Evolutionary conservation across 176 grass and related monocot species (phyloP).

Genomic region (Eleusine indica): DNA sequence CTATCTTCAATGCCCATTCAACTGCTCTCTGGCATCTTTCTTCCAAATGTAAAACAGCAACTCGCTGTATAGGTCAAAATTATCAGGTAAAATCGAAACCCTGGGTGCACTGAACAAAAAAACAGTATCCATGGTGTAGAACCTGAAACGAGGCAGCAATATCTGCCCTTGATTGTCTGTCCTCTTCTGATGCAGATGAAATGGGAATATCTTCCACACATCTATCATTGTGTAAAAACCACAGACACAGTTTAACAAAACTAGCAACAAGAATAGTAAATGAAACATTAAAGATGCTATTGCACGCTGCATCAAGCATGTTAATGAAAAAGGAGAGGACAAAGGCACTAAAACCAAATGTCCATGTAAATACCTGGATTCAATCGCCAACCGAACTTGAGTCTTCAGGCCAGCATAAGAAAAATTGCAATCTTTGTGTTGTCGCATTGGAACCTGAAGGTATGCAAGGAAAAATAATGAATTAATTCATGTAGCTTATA

Average conservation of each 20-base stretch:
- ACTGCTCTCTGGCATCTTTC: slow-evolving; percentile 94
- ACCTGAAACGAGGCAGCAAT: slow-evolving; percentile 99
- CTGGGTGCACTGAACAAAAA: neutral
- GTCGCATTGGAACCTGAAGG: slow-evolving; percentile 86
- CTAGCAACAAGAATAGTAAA: slow-evolving; percentile 26
- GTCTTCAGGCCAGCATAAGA: slow-evolving; percentile 99
- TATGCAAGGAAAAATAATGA: slow-evolving; percentile 28
- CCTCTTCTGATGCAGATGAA: slow-evolving; percentile 63
- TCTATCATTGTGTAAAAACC: slow-evolving; percentile 45
- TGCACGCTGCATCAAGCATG: slow-evolving; percentile 18
- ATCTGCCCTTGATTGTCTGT: slow-evolving; percentile 70
- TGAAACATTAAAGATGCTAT: neutral
- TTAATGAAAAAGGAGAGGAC: slow-evolving; percentile 18
- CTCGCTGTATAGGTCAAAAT: slow-evolving; percentile 54
- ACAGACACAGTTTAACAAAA: slow-evolving; percentile 30
- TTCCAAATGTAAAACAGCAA: slow-evolving; percentile 98
- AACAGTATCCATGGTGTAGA: slow-evolving; percentile 13
- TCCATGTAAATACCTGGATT: slow-evolving; percentile 76
- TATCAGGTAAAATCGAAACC: slow-evolving; percentile 26
- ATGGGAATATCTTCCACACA: slow-evolving; percentile 57
- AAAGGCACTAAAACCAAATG: neutral
- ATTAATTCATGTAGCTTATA: slow-evolving; percentile 25
- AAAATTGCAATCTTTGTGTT: slow-evolving; percentile 99
- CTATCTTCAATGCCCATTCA: slow-evolving; percentile 96
- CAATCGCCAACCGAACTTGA: slow-evolving; percentile 94